Evolutionary conservation across 257 asterid genomes (phyloP), one percentile per base, ranked within the genome.

Genomic region (Solanum infundibuliforme): DNA sequence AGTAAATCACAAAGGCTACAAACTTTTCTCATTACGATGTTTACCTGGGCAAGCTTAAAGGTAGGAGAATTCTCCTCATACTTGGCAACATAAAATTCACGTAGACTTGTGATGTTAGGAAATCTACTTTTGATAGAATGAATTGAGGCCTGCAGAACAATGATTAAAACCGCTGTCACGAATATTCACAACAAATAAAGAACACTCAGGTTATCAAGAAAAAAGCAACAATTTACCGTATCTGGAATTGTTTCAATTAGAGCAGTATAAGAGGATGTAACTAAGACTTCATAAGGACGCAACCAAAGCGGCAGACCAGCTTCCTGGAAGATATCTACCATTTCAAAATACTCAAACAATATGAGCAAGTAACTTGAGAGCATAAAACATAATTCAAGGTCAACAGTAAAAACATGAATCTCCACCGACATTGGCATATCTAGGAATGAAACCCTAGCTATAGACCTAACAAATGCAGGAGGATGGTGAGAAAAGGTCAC

Each of bases 301-400:
- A 96, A 87, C 99, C 99, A 96, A 48, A 96, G 92, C n/a, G 99
- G 99, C 81, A 97, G 98, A 90, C 99, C 99, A 90, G 99, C 99
- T 94, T 97, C 99, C 96, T 97, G 99, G 95, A 97, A 97, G 93
- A 97, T 96, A 95, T 97, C 99, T 97, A 92, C 89, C 93, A 94
- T 90, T 89, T 88, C 87, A 66, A 87, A 87, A 87, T 84, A 82
- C 88, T 88, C 52, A 90, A 88, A 77, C 41, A 79, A 84, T 69
- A 48, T 82, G 86, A 82, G 86, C 4, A 0, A 11, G 43, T 82
- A 48, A 48, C 39, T 48, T 48, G 69, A 31, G 29, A 82, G 86
- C 69, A 82, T 82, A 82, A 29, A 82, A 48, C 69, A 48, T 10
- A 31, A 48, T 48, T 48, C 23, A 82, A 48, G 16, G 69, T 48